Percentiles rank a stretch among this genome's conserved stretches.
phyloP scores from a whole-genome alignment of 2,329 filamentous ascomycete genomes.

The Diaporthe ilicicola region DNA sequence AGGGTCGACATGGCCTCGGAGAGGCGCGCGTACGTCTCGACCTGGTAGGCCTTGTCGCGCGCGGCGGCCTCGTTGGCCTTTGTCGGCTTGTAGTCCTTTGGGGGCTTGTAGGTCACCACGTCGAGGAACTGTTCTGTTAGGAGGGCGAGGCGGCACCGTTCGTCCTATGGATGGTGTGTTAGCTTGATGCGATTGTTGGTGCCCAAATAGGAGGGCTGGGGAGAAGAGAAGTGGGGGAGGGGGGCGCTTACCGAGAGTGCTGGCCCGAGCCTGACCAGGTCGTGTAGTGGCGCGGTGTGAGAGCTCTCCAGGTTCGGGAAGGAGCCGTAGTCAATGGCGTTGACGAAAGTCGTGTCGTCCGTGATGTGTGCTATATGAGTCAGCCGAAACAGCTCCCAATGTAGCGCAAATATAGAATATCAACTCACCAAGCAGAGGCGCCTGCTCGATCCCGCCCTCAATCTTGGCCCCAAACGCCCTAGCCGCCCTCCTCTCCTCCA shows the following conservation, averaged over 20 bases:
- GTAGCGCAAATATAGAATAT: not conserved
- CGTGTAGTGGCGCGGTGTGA: constrained; percentile 49
- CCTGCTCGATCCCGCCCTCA: constrained; percentile 50
- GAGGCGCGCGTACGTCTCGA: constrained; percentile 52
- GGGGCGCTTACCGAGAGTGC: constrained; percentile 54
- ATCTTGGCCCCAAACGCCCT: constrained; percentile 52
- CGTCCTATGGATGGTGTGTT: constrained; percentile 47
- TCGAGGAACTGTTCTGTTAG: constrained; percentile 62
- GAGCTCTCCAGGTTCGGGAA: constrained; percentile 57
- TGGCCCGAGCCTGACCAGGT: constrained; percentile 59
- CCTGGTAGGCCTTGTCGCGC: constrained; percentile 54
- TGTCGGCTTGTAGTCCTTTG: constrained; percentile 58
- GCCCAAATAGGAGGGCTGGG: not conserved
- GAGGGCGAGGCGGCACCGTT: constrained; percentile 57
- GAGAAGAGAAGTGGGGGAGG: accelerated
- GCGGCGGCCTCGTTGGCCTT: constrained; percentile 48
- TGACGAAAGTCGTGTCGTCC: constrained; percentile 49
- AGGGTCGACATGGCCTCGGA: constrained; percentile 52
- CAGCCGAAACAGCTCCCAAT: not conserved
- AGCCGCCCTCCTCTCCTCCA: constrained; percentile 59
- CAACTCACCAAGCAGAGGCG: constrained; percentile 56
- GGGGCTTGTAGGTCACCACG: constrained; percentile 56
- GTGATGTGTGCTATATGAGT: constrained; percentile 49
- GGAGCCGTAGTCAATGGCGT: constrained; percentile 60
- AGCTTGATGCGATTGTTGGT: not conserved